phyloP scores from a whole-genome alignment of 169 alveolate species.

The Besnoitia besnoiti region DNA sequence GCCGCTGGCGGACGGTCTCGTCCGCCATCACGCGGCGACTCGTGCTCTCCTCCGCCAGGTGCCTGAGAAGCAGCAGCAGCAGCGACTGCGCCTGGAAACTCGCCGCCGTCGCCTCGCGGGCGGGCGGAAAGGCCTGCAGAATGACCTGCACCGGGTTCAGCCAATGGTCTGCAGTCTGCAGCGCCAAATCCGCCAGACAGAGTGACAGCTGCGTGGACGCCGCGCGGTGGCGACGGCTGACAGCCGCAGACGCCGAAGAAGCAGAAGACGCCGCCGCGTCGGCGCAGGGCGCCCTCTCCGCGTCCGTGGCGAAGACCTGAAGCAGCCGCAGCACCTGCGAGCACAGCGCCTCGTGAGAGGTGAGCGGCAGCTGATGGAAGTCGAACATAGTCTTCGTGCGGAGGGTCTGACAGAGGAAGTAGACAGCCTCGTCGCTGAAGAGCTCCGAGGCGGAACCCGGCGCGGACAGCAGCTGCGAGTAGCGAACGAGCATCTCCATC shows the following conservation, averaged over 20 bases:
- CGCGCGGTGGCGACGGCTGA: neutral
- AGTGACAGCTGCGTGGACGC: neutral
- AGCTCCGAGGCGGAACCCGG: neutral
- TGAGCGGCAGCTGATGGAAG: neutral
- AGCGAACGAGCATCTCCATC: neutral
- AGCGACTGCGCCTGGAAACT: neutral
- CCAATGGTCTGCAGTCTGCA: neutral
- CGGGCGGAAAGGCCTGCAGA: slow-evolving; percentile 1
- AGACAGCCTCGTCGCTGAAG: slow-evolving; percentile 9
- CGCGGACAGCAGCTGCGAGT: neutral
- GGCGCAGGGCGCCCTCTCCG: neutral
- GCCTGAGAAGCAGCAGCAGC: neutral
- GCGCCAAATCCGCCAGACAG: slow-evolving; percentile 22
- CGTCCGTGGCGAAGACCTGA: neutral
- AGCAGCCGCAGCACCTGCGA: slow-evolving; percentile 7
- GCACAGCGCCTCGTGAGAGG: neutral
- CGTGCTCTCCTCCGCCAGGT: slow-evolving; percentile 9
- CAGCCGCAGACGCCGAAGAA: neutral
- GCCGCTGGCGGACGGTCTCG: neutral
- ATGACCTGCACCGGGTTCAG: neutral
- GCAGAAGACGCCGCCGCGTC: too few species aligned
- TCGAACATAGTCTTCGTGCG: slow-evolving; percentile 16
- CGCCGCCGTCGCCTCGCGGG: neutral
- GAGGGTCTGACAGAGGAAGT: slow-evolving; percentile 6
- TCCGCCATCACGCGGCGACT: slow-evolving; percentile 9